Evolutionary conservation across 768 basidiomycete genomes (phyloP).

Genomic region (Rossbeevera mucosa): DNA sequence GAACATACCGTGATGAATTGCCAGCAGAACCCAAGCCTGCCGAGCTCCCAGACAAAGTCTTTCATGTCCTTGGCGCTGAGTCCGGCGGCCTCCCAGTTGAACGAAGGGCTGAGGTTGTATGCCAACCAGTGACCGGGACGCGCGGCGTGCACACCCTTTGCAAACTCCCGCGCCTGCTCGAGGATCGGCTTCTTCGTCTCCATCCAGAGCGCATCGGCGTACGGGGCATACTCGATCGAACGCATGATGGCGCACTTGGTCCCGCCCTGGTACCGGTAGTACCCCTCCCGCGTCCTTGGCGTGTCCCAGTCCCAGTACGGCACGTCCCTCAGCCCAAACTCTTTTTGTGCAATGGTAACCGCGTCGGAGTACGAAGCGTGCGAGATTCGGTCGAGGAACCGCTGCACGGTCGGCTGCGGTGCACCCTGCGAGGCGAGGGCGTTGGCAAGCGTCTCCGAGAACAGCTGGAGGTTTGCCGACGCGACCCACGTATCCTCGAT

Average conservation of each 20-base stretch:
- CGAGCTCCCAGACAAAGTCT: slow-evolving; percentile 86
- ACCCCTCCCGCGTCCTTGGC: slow-evolving; percentile 92
- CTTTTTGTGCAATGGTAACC: slow-evolving; percentile 68
- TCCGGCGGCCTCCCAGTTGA: slow-evolving; percentile 94
- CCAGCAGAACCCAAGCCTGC: slow-evolving; percentile 96
- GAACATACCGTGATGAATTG: slow-evolving; percentile 93
- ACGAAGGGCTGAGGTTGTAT: slow-evolving; percentile 92
- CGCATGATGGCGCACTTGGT: slow-evolving; percentile 93
- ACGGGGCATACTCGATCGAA: slow-evolving; percentile 88
- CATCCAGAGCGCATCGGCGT: slow-evolving; percentile 93
- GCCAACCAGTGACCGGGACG: slow-evolving; percentile 92
- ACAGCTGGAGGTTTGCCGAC: slow-evolving; percentile 75
- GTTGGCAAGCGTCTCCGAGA: slow-evolving; percentile 64
- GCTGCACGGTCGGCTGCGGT: slow-evolving; percentile 44
- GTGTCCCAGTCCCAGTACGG: slow-evolving; percentile 96
- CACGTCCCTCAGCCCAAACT: slow-evolving; percentile 66
- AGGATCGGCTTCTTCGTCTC: slow-evolving; percentile 95
- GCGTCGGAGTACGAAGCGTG: slow-evolving; percentile 68
- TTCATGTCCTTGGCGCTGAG: slow-evolving; percentile 82
- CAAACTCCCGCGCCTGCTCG: slow-evolving; percentile 88
- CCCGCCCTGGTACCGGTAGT: slow-evolving; percentile 95
- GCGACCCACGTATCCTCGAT: slow-evolving; percentile 86
- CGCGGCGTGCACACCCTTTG: slow-evolving; percentile 76
- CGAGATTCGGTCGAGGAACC: slow-evolving; percentile 60
- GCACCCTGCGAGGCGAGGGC: slow-evolving; percentile 61